Conservation (phyloP, 2,329 filamentous ascomycete species). For the Sarocladium strictum region DNA sequence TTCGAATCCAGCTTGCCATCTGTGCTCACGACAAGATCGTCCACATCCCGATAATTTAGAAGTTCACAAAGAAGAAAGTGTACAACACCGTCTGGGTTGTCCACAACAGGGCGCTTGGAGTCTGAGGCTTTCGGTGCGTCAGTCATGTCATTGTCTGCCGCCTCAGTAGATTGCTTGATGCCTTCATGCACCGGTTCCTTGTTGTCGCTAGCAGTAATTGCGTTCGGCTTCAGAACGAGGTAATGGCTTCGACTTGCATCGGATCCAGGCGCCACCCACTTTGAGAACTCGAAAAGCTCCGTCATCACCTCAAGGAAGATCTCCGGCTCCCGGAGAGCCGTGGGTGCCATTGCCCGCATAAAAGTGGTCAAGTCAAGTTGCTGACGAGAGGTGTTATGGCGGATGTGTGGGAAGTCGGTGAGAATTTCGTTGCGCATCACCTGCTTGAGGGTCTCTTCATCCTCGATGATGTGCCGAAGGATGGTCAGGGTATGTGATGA, state of each 20-base stretch:
- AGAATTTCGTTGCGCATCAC: conserved; percentile 89
- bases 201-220: background rate
- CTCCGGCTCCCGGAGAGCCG: conserved; percentile 74
- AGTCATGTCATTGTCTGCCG: conserved; percentile 51
- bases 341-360: conserved; percentile 68
- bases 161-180: conserved; percentile 56
- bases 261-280: conserved; percentile 43
- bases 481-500: conserved; percentile 71
- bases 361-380: conserved; percentile 64
- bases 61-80: conserved; percentile 92
- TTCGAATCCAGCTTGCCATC: conserved; percentile 32
- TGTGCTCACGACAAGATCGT: conserved; percentile 44
- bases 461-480: conserved; percentile 87
- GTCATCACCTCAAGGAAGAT: conserved; percentile 84
- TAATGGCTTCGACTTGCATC: conserved; percentile 1
- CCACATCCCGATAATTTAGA: conserved; percentile 84
- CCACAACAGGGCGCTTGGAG: conserved; percentile 74
- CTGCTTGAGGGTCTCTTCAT: conserved; percentile 83
- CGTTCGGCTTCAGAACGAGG: conserved; percentile 35
- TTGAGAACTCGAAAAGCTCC: conserved; percentile 70
- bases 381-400: conserved; percentile 34
- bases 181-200: conserved; percentile 22
- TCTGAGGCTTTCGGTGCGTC: conserved; percentile 64
- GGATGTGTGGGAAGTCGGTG: conserved; percentile 60
- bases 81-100: conserved; percentile 90